These are phyloP conservation scores for Chamaenerion angustifolium DNA, from an alignment of 345 rosid genomes.

Conservation along the genomic window DNA sequence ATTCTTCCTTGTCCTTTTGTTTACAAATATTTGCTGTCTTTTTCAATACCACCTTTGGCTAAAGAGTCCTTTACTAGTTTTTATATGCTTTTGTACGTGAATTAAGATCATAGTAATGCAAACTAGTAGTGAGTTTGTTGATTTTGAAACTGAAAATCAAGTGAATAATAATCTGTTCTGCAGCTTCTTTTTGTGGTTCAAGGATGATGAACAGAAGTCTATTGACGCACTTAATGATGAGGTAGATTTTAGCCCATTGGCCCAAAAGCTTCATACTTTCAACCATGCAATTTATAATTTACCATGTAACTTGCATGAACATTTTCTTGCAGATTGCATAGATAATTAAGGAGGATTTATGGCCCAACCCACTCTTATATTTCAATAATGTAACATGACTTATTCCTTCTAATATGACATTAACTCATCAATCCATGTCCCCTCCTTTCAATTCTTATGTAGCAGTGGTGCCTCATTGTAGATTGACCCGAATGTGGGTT, in stretches of 20 bases:
- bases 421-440: not conserved
- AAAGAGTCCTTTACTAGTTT: too few relatives aligned
- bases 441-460: too few relatives aligned
- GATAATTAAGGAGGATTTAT: slow-evolving; percentile 83
- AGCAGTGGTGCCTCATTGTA: too few relatives aligned
- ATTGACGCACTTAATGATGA: slow-evolving; percentile 64
- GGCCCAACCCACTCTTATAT: slow-evolving; percentile 88
- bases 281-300: not conserved
- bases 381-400: slow-evolving; percentile 49
- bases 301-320: not conserved
- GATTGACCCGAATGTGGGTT: too few relatives aligned
- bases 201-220: slow-evolving; percentile 22
- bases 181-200: slow-evolving; percentile 92
- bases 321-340: slow-evolving; percentile 82
- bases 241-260: slow-evolving; percentile 22
- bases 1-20: too few relatives aligned
- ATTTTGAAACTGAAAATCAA: too few relatives aligned
- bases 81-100: too few relatives aligned
- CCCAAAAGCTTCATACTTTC: not conserved
- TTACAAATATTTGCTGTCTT: too few relatives aligned
- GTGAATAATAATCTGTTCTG: too few relatives aligned
- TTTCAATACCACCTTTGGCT: too few relatives aligned
- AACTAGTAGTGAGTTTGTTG: too few relatives aligned
- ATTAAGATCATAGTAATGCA: too few relatives aligned
- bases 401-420: not conserved